Conservation (phyloP, 2,329 filamentous ascomycete species). For the Aspergillus brasiliensis region DNA sequence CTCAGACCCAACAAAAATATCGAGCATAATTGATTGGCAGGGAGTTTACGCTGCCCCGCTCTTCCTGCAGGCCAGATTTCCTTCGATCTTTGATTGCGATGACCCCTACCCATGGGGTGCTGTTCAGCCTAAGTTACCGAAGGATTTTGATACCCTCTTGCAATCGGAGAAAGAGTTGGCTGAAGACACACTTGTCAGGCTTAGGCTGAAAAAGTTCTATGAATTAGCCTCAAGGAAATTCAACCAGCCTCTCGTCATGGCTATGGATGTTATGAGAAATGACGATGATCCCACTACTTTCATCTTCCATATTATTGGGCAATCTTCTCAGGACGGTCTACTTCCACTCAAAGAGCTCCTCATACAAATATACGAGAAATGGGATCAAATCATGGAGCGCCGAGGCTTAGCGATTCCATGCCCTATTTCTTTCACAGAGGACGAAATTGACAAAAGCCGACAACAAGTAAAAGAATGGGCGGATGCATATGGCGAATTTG, state of each 20-base stretch:
- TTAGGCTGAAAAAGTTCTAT: conserved; percentile 27
- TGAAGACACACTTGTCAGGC: conserved; percentile 10
- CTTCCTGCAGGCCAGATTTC: conserved; percentile 30
- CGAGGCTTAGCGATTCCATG: conserved; percentile 16
- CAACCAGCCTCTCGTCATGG: conserved; percentile 22
- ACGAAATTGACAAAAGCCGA: conserved; percentile 21
- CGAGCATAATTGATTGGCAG: conserved; percentile 33
- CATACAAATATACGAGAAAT: conserved; percentile 29
- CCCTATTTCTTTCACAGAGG: conserved; percentile 22
- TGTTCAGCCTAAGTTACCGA: conserved; percentile 26
- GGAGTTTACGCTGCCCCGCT: conserved; percentile 26
- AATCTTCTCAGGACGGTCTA: conserved; percentile 20
- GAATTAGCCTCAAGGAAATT: conserved; percentile 26
- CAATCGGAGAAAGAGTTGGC: conserved; percentile 17
- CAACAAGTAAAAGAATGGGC: conserved; percentile 23
- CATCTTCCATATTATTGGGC: conserved; percentile 25
- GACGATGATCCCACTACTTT: conserved; percentile 24
- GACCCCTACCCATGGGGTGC: conserved; percentile 29
- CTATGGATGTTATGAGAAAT: conserved; percentile 24
- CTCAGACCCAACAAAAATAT: conserved; percentile 28
- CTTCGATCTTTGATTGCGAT: conserved; percentile 26
- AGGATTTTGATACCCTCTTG: conserved; percentile 25
- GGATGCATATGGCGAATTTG: conserved; percentile 23
- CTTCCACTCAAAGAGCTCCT: conserved; percentile 25
- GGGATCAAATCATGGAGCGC: conserved; percentile 19